Evolutionary conservation across 805 yeast genomes (phyloP), one percentile per base, ranked within the genome.

Genomic region (Cyberlindnera petersonii): DNA sequence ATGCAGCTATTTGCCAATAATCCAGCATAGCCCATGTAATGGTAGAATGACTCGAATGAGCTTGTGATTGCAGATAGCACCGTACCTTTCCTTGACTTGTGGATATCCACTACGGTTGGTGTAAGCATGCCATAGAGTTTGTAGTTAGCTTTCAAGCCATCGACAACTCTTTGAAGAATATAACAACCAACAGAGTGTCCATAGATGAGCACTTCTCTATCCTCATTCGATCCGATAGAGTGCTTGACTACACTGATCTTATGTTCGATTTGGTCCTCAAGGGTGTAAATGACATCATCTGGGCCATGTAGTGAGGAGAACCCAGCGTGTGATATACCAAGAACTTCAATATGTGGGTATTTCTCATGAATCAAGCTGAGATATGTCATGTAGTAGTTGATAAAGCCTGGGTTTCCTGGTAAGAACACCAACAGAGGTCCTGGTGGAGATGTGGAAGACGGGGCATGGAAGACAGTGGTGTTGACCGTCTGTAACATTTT

Each of bases 351-450:
- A 0, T 43, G 14, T 56, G 58, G 3, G 79, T 77, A 36, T 63
- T 53, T 24, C 48, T 49, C 18, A 54, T 52, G 39, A 73, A 74
- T 38, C 79, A 46, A 18, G 58, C 49, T 58, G 21, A 83, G 55
- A 50, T 77, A 81, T 4, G 74, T 73, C 15, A 65, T 65, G 56
- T 84, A 84, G 59, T 73, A 84, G 44, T 77, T 79, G 29, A 78
- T 68, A 20, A 84, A 59, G 0, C 91, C 93, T 0, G 93, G 93
- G 48, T 84, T 84, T 0, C 93, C 93, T 0, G 93, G 91, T 6
- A 84, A 67, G 46, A 82, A 68, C 5, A 77, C 68, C 31, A 82
- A 56, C 22, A 83, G 48, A 9, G 68, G 72, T 4, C 34, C 40
- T 2, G 24, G 14, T 14, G 9, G 16, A 7, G 24, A 9, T 6